A percentile compares a stretch with the other conserved stretches of the same genome.
These are phyloP conservation scores for Suhomyces emberorum DNA, from an alignment of 805 yeast genomes.

Conservation along the genomic window DNA sequence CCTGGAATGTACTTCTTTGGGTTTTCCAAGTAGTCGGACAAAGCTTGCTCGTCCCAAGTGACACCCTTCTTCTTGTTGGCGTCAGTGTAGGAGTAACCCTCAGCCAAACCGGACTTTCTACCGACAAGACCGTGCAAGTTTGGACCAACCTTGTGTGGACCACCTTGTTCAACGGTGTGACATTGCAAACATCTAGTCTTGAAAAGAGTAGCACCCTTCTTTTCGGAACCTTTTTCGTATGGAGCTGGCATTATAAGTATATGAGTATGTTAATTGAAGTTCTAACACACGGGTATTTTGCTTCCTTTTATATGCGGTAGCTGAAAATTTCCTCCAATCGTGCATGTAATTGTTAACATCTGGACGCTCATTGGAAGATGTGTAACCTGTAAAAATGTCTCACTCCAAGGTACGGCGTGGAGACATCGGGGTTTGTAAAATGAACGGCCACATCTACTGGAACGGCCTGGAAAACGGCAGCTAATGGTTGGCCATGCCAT, in stretches of 20 bases:
- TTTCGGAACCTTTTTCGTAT: conserved; percentile 42
- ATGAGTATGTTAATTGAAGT: no score
- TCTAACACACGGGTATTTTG: no score
- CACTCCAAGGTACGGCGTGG: no score
- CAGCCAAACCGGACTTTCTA: conserved; percentile 88
- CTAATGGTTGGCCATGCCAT: no score
- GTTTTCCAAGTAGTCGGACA: conserved; percentile 95
- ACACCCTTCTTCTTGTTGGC: conserved; percentile 98
- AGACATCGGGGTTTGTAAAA: background rate
- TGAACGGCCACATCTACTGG: no score
- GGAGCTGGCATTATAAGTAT: conserved; percentile 46
- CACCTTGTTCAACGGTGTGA: conserved; percentile 95
- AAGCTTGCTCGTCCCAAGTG: conserved; percentile 78
- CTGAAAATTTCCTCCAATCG: conserved; percentile 5
- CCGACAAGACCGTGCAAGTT: conserved; percentile 94
- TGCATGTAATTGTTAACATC: conserved; percentile 9
- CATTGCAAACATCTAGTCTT: conserved; percentile 99
- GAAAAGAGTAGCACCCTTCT: conserved; percentile 96
- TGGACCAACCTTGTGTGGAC: conserved; percentile 99
- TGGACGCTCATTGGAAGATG: conserved; percentile 10
- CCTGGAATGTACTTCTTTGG: conserved; percentile 99
- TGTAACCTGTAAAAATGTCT: conserved; percentile 2
- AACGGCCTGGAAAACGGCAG: no score
- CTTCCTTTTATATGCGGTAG: conserved; percentile 4
- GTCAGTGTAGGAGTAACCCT: conserved; percentile 94